Evolutionary conservation across 768 basidiomycete species (phyloP), one percentile per base, ranked within the genome.

Genomic region (Russula griseocarnosa): DNA sequence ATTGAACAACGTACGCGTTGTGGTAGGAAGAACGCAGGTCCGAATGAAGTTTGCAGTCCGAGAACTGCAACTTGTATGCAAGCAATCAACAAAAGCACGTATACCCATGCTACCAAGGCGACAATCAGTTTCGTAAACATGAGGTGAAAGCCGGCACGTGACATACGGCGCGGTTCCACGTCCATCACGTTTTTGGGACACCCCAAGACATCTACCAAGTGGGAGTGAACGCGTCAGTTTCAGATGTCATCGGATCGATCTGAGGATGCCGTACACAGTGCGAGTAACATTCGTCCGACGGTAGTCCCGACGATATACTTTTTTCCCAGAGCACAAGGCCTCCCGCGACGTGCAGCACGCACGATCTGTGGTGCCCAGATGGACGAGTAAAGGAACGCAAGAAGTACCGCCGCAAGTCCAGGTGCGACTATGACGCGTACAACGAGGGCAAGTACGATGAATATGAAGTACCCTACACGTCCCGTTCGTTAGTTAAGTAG

Each of bases 111-210:
- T 90, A 66, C 28, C 7, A 22, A 51, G 16, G 22, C 26, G 20
- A 18, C 24, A 50, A 50, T 50, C 26, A 50, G 34, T 24, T 14
- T 53, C 28, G 28, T 58, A 49, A 54, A 46, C 47, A 26, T 26
- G 26, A 58, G 57, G 58, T 44, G 18, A 30, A 26, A 55, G 14
- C 34, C 52, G 18, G 24, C 55, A 55, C 5, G 28, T 55, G 28
- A 51, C 20, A 64, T 71, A 93, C 92, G 71, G 65, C 86, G 81
- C 16, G 88, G 83, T 66, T 89, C 82, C 18, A 92, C 79, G 63
- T 95, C 92, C 61, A 95, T 79, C 7, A 95, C 88, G 70, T 95
- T 97, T 71, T 85, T 85, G 0, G 92, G 90, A 71, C 90, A 95
- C 1, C 80, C 81, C 71, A 94, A 76, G 68, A 90, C 90, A 71